Evolutionary conservation across 805 yeast species (phyloP), one percentile per base, ranked within the genome.

Genomic region (Geotrichum ghanense): DNA sequence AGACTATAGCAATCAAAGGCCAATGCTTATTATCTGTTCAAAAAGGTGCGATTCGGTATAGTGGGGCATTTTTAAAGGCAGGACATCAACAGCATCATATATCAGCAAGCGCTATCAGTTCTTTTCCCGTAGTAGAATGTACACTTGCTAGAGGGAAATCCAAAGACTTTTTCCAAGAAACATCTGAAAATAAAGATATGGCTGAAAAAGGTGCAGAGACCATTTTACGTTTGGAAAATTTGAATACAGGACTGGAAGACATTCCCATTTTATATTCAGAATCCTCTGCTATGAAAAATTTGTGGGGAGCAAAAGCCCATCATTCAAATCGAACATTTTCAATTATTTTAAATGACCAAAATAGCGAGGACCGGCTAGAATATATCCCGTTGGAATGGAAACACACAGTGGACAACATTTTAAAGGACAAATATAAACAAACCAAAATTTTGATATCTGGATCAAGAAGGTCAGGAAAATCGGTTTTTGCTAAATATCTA

Each of bases 401-500:
- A 14, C 6, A 19, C 19, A 19, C 21, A 22, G 25, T 27, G 23
- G 16, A 16, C 23, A 10, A 5, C 42, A 39, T 1, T 44, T 44
- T 7, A 26, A 49, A 4, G 7, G 5, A 6, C 7, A 31, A 31
- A 31, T 31, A 10, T 19, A n/a, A n/a, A 12, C 12, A 19, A 31
- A 31, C 37, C 12, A 31, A 31, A 39, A 49, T 73, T 1, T 61
- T 78, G 45, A 62, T 79, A 0, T 66, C 77, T 20, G 89, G 89
- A 0, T 71, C 79, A 39, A 87, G 85, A 57, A 83, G 82, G 51
- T 73, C 86, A 1, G 97, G 97, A 1, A 88, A 88, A 57, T 82
- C 95, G 1, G 81, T 94, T 0, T 70, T 83, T 42, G 61, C 78
- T 10, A 73, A 76, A 51, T 50, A 76, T 2, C 58, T 86, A 3